Percentiles rank a stretch among this genome's conserved stretches.
These are phyloP conservation scores for Penicillium sp. DNA, from an alignment of 2,329 filamentous ascomycete species.

Conservation along the genomic window DNA sequence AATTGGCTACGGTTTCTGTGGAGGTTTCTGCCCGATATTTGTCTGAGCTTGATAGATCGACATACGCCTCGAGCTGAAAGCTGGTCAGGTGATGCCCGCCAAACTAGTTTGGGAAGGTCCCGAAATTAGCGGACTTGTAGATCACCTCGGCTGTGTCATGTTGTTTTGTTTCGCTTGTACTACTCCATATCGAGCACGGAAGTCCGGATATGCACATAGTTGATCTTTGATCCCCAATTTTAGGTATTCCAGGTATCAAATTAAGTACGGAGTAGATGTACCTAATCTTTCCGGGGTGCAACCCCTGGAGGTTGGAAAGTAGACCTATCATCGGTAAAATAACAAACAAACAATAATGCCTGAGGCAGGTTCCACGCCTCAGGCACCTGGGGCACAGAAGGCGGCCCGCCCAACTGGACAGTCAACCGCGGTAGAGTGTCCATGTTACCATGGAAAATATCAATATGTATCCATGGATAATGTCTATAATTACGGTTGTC, in stretches of 20 bases:
- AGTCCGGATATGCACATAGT: background rate
- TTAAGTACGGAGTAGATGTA: background rate
- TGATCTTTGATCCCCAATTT: background rate
- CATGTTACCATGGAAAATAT: background rate
- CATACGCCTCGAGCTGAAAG: conserved; percentile 3
- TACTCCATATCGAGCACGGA: background rate
- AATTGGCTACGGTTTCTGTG: too few species aligned
- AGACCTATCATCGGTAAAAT: background rate
- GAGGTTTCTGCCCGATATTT: too few species aligned
- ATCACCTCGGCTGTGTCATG: background rate
- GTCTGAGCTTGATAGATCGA: conserved; percentile 1
- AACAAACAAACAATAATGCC: background rate
- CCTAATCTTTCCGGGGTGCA: background rate
- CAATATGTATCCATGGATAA: conserved; percentile 14
- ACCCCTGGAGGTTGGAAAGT: background rate
- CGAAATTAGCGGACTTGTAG: background rate
- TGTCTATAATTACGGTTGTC: conserved; percentile 17
- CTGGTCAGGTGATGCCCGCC: background rate
- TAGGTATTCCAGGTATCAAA: background rate
- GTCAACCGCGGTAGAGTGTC: background rate
- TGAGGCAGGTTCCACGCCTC: background rate
- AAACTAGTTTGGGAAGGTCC: conserved; percentile 9
- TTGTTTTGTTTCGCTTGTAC: background rate
- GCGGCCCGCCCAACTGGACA: background rate
- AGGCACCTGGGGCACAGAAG: background rate